phyloP scores from a whole-genome alignment of 805 yeast species.

The Yarrowia sp. region DNA sequence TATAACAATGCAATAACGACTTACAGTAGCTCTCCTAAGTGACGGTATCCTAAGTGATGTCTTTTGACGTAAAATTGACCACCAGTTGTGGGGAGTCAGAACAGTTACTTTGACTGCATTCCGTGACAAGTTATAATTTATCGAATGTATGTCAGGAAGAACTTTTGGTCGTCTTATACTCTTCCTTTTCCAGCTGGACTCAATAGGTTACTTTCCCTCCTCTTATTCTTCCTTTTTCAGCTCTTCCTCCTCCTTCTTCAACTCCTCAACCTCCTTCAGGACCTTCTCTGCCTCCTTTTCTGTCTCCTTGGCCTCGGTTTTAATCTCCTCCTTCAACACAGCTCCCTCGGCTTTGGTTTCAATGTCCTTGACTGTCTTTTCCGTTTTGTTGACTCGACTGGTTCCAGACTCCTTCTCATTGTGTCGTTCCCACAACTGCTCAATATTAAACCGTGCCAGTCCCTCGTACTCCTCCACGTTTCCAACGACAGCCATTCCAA shows the following conservation, averaged over 20 bases:
- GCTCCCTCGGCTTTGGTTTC: not conserved
- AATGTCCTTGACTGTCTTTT: not conserved
- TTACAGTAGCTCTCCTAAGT: too few relatives aligned
- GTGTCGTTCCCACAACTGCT: constrained; percentile 25
- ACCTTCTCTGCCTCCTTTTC: not conserved
- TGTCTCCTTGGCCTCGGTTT: not conserved
- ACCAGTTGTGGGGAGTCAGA: too few relatives aligned
- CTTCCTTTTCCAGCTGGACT: not conserved
- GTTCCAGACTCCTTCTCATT: not conserved
- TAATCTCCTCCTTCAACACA: not conserved
- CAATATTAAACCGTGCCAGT: constrained; percentile 65
- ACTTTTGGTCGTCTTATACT: too few relatives aligned
- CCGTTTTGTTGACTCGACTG: not conserved
- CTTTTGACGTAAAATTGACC: too few relatives aligned
- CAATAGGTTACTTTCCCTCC: not conserved
- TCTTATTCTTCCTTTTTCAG: not conserved
- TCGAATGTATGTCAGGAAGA: too few relatives aligned
- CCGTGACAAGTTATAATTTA: too few relatives aligned
- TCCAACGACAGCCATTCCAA: constrained; percentile 80
- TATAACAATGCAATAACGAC: too few relatives aligned
- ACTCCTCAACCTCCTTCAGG: not conserved
- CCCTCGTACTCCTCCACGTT: constrained; percentile 48
- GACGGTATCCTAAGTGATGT: too few relatives aligned
- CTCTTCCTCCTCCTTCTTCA: not conserved
- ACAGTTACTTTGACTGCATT: too few relatives aligned